Evolutionary conservation across 1,284 basidiomycete species (phyloP).

Genomic region (Ceratobasidium sp.): DNA sequence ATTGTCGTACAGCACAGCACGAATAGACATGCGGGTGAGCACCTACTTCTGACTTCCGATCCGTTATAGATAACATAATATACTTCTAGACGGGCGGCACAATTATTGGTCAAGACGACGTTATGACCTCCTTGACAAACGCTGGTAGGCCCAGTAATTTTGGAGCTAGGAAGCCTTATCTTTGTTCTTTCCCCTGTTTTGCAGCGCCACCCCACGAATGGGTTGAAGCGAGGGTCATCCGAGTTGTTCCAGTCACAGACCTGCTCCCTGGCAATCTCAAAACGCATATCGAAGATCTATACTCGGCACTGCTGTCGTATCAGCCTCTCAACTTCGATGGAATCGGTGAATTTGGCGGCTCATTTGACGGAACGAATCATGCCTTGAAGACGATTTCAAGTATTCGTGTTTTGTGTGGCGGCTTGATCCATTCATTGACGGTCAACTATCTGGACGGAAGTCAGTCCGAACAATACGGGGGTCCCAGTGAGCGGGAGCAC

Average conservation of each 20-base stretch:
- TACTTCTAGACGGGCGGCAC: not conserved
- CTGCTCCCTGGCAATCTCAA: not conserved
- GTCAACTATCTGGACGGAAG: not conserved
- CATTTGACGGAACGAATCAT: not conserved
- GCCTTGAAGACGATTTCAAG: conserved; percentile 15
- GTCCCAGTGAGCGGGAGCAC: not conserved
- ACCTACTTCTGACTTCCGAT: no score
- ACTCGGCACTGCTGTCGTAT: conserved; percentile 3
- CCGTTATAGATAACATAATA: no score
- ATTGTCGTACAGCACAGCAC: no score
- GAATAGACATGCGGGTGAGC: no score
- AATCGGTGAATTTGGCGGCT: no score
- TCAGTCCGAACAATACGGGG: not conserved
- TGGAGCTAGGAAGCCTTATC: no score
- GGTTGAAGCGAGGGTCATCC: not conserved
- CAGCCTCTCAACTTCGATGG: not conserved
- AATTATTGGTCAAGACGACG: not conserved
- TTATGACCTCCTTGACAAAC: not conserved
- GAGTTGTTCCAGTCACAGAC: not conserved
- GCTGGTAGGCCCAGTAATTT: not conserved
- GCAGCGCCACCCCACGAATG: not conserved
- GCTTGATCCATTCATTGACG: not conserved
- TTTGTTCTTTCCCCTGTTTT: not conserved
- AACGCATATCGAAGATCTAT: not conserved
- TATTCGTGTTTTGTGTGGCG: not conserved